Evolutionary conservation across 192 early-diverging fungal species (phyloP).

Genomic region (Pilaira anomala): DNA sequence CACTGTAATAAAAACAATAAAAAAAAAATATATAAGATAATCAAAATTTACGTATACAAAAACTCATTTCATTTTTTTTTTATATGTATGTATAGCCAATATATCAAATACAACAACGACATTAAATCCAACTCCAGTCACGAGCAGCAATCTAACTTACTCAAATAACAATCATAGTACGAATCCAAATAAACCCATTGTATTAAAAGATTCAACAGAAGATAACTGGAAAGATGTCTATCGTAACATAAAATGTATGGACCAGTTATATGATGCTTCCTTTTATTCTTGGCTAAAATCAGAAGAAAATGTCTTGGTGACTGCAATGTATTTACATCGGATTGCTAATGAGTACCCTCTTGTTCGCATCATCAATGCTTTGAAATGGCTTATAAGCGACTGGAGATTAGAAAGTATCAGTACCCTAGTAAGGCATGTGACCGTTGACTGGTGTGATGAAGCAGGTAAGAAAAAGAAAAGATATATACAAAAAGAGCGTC

Average conservation of each 20-base stretch:
- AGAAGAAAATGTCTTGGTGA: conserved; percentile 72
- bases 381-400: conserved; percentile 70
- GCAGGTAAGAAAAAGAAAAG: conserved; percentile 34
- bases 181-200: background rate
- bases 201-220: conserved; percentile 13
- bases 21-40: background rate
- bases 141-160: too few relatives aligned
- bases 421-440: conserved; percentile 65
- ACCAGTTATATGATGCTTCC: conserved; percentile 70
- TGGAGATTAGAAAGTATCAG: conserved; percentile 73
- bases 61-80: background rate
- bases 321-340: conserved; percentile 65
- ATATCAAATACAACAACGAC: too few relatives aligned
- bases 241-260: conserved; percentile 70
- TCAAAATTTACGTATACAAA: too few relatives aligned
- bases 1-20: background rate
- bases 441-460: conserved; percentile 64
- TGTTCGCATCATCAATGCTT: conserved; percentile 69
- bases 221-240: conserved; percentile 67
- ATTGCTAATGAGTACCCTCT: conserved; percentile 74
- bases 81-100: background rate
- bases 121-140: too few relatives aligned
- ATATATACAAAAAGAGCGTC: background rate
- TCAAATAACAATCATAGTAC: background rate
- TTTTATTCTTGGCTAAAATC: conserved; percentile 74